Base-by-base conservation (phyloP, 768 basidiomycete genomes). In the Holtermannia corniformis region DNA sequence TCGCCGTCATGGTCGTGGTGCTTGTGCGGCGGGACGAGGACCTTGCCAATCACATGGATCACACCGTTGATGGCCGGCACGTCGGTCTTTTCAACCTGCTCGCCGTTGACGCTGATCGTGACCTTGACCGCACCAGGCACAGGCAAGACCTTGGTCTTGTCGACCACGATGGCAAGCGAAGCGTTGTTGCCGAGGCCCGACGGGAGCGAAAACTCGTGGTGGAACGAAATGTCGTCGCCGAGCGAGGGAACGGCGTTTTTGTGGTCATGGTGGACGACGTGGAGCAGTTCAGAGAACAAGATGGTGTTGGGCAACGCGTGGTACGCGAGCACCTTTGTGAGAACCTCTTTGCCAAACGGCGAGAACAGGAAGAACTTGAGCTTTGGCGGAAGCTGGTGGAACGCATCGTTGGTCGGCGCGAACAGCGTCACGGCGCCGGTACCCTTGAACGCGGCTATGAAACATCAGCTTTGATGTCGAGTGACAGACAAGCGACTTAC, bases 341-440 rank as follows among this genome's bases (percentile, higher is more conserved):
- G 56, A 11, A 70, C 77, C 19, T 59, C 66, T 26, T 74, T 71
- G 5, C 82, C 82, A 50, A 80, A 78, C 0, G 81, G 79, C 3
- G 81, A 82, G 69, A 83, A 82, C 47, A 83, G 72, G 75, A 76
- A 83, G 23, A 76, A 58, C 53, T 73, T 73, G 21, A 83, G 75
- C 47, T 75, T 77, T n/a, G 52, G 61, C 0, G 82, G 82, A 14
- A 83, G 74, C 14, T 60, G 64, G 23, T 73, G 44, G 62, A 72
- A 72, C 5, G 72, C 73, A 10, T 51, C 47, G 58, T 73, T 73
- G 57, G 61, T 67, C 3, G 73, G 73, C 4, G 67, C 61, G 49
- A 74, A 74, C 50, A 66, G 43, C 47, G 73, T 74, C n/a, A 65
- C 55, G 22, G 70, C 61, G 13, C 55, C 52, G 16, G 55, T 50